Evolutionary conservation across 2,329 filamentous ascomycete genomes (phyloP), one percentile per base, ranked within the genome.

Genomic region (Xylaria hypoxylon): DNA sequence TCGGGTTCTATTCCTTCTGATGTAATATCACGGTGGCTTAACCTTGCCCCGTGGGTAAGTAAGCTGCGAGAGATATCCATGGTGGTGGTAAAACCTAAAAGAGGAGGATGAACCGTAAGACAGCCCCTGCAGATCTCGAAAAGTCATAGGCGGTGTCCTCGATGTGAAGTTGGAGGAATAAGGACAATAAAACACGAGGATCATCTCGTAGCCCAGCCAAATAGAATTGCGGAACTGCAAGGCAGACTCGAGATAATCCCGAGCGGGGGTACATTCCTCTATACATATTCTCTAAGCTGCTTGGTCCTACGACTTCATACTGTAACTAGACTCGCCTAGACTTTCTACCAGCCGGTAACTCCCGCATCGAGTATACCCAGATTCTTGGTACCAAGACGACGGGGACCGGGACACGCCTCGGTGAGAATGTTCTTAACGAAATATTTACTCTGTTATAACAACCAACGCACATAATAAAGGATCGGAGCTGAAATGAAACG

Each of bases 91-190:
- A 58, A 45, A 35, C 13, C 35, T 33, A 59, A n/a, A 28, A 40
- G 33, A 31, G 15, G 28, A 48, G n/a, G 24, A 40, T 48, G 55
- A 33, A 33, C 45, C 45, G 56, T 62, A 57, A 62, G 31, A 61
- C 22, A 58, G 52, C 63, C 63, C 63, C 58, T 62, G 63, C 52
- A 65, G 58, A 62, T 62, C 52, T 28, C 19, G 15, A 28, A 56
- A 28, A 52, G 19, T 52, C 8, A 7, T 38, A 61, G 47, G 42
- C 50, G 31, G 31, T 42, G 24, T 45, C 45, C 13, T 62, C 35
- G 42, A 64, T 44, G 45, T 61, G 35, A 60, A 31, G 35, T 31
- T 26, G 42, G 42, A 57, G 28, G 38, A 31, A 17, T 56, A 50
- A 51, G 17, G 22, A 33, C 15, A 42, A n/a, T 44, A 59, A 28